A percentile compares a stretch with the other conserved stretches of the same genome.
Evolutionary conservation across 208 protist species (phyloP).

Genomic region (Trypanosoma caninum): DNA sequence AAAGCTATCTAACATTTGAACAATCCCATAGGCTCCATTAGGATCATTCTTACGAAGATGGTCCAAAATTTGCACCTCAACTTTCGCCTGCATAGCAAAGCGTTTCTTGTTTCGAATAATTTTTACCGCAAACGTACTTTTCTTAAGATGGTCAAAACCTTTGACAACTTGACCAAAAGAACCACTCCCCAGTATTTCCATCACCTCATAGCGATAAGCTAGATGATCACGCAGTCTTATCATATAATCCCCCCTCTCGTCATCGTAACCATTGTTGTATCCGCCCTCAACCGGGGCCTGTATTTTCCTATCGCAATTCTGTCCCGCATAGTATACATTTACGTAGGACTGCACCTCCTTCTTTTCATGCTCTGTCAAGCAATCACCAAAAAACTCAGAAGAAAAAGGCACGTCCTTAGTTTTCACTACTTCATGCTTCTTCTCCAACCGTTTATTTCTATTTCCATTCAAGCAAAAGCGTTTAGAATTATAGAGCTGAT

Average conservation of each 20-base stretch:
- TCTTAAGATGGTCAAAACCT: conserved; percentile 50
- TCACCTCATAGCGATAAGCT: conserved; percentile 87
- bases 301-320: conserved; percentile 65
- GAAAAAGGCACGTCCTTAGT: not conserved
- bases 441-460: not conserved
- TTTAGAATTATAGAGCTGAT: no score
- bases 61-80: conserved; percentile 80
- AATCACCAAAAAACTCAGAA: conserved; percentile 20
- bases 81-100: conserved; percentile 60
- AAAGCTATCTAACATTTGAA: conserved; percentile 74
- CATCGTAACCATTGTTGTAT: conserved; percentile 92
- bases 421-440: not conserved
- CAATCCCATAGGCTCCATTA: conserved; percentile 55
- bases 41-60: conserved; percentile 61
- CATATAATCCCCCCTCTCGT: conserved; percentile 91
- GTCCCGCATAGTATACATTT: conserved; percentile 59
- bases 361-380: conserved; percentile 62
- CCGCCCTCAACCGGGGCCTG: conserved; percentile 35
- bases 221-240: conserved; percentile 91
- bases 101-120: conserved; percentile 71
- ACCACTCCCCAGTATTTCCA: conserved; percentile 66
- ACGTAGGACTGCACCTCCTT: conserved; percentile 53
- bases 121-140: conserved; percentile 68
- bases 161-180: conserved; percentile 89
- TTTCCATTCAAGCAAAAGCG: no score